phyloP scores from a whole-genome alignment of 345 rosid genomes.

The Corymbia maculata region DNA sequence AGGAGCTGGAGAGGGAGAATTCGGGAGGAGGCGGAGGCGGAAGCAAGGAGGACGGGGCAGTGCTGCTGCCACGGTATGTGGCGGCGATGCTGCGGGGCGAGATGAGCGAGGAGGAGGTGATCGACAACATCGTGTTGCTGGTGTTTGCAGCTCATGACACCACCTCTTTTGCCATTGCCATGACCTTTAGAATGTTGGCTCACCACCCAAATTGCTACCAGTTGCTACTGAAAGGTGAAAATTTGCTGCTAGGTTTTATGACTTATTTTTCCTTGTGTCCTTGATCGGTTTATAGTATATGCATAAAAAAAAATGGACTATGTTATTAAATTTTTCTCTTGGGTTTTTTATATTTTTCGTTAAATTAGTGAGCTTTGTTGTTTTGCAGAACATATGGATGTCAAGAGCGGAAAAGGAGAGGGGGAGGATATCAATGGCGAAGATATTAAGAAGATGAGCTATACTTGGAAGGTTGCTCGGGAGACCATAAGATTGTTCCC shows the following conservation, averaged over 20 bases:
- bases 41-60: constrained; percentile 16
- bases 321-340: neutral
- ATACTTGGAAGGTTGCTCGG: constrained; percentile 67
- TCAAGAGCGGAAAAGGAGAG: constrained; percentile 18
- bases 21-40: neutral
- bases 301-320: neutral
- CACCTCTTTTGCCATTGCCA: constrained; percentile 65
- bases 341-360: neutral
- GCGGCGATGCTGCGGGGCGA: constrained; percentile 43
- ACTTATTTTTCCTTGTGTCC: neutral
- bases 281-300: neutral
- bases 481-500: constrained; percentile 72
- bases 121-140: constrained; percentile 52
- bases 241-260: neutral
- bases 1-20: neutral
- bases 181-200: constrained; percentile 65
- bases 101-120: constrained; percentile 46
- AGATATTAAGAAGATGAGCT: constrained; percentile 55
- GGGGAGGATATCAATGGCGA: constrained; percentile 31
- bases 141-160: constrained; percentile 82
- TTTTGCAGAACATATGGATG: constrained; percentile 39
- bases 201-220: constrained; percentile 33
- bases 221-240: constrained; percentile 48
- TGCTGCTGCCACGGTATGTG: constrained; percentile 27
- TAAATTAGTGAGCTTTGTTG: neutral